phyloP scores from a whole-genome alignment of 768 basidiomycete species.

The Bullera alba region DNA sequence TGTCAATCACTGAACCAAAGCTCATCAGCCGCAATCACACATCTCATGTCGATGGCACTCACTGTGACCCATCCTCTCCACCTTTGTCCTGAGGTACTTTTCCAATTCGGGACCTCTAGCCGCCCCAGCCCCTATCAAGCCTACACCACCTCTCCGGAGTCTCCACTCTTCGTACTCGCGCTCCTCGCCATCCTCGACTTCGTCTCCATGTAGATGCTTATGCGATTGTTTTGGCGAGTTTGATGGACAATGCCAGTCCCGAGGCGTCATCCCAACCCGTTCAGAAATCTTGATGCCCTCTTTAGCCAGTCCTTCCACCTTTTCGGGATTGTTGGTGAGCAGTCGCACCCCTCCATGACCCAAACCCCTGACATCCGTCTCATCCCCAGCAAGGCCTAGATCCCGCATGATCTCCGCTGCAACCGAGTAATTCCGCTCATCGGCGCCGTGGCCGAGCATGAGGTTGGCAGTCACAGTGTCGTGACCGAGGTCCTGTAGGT shows the following conservation, averaged over 20 bases:
- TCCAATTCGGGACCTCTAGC: conserved; percentile 81
- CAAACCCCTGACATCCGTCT: background rate
- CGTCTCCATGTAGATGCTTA: conserved; percentile 5
- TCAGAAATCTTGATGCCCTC: conserved; percentile 77
- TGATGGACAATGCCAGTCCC: conserved; percentile 60
- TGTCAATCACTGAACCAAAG: conserved; percentile 23
- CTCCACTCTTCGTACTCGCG: conserved; percentile 43
- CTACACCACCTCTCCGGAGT: conserved; percentile 58
- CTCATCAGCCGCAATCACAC: background rate
- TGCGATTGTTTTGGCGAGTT: conserved; percentile 15
- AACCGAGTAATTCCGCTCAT: conserved; percentile 86
- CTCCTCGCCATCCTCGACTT: conserved; percentile 22
- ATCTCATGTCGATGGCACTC: conserved; percentile 26
- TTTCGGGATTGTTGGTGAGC: conserved; percentile 97
- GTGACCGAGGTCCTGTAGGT: conserved; percentile 92
- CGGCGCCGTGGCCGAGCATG: conserved; percentile 87
- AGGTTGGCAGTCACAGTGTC: conserved; percentile 98
- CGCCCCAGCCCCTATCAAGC: conserved; percentile 70
- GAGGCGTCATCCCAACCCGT: conserved; percentile 88
- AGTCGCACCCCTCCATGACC: conserved; percentile 56
- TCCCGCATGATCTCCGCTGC: conserved; percentile 86
- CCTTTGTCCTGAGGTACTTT: conserved; percentile 90
- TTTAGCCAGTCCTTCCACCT: conserved; percentile 74
- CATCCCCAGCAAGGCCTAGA: conserved; percentile 62
- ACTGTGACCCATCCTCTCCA: conserved; percentile 89